phyloP scores from a whole-genome alignment of 225 moss, liverwort and hornwort genomes.

The Bryoerythrophyllum caledonicum region DNA sequence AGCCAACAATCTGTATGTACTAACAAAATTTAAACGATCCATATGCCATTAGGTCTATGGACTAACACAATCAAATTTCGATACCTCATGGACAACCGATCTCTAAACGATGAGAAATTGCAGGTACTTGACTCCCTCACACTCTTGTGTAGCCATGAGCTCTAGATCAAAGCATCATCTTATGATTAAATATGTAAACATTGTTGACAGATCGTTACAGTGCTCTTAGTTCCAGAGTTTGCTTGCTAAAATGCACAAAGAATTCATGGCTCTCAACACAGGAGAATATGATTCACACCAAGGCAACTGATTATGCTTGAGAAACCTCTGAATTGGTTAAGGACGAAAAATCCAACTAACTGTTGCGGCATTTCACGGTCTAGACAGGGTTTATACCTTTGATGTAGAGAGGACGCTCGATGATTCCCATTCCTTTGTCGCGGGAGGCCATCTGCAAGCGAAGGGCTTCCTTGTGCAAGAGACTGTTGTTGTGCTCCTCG shows the following conservation, averaged over 20 bases:
- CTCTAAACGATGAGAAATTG: not conserved
- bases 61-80: constrained; percentile 15
- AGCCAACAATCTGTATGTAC: too few species aligned
- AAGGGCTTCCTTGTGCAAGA: constrained; percentile 94
- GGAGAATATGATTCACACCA: not conserved
- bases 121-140: constrained; percentile 1
- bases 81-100: not conserved
- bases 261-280: too few species aligned
- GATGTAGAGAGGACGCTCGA: constrained; percentile 80
- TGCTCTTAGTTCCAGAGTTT: not conserved
- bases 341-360: not conserved
- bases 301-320: not conserved
- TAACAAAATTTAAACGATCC: not conserved
- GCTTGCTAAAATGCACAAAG: constrained; percentile 6
- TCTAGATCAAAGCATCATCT: not conserved
- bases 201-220: not conserved
- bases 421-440: constrained; percentile 89
- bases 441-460: constrained; percentile 97
- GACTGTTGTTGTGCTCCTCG: constrained; percentile 97
- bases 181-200: too few species aligned
- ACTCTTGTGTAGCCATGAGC: constrained; percentile 10
- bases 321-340: not conserved
- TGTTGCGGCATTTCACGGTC: constrained; percentile 1
- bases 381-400: constrained; percentile 59
- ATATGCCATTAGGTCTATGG: not conserved